phyloP scores from a whole-genome alignment of 306 rosid species.

The Cucumis hystrix region DNA sequence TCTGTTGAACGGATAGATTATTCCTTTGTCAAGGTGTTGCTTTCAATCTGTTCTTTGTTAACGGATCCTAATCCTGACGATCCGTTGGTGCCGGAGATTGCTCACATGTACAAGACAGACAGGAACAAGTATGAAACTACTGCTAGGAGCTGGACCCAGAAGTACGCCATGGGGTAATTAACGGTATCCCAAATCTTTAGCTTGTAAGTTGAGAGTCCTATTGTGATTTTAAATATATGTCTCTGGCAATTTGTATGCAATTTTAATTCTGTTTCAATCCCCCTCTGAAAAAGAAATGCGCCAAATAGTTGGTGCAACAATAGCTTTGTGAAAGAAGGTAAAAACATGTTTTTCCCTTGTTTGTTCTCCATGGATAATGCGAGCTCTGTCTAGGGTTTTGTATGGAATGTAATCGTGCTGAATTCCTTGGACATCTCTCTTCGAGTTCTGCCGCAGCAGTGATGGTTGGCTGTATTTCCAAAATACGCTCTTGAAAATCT shows the following conservation, averaged over 20 bases:
- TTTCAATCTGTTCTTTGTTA: constrained; percentile 54
- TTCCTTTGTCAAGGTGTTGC: constrained; percentile 31
- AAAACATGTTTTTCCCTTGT: background rate
- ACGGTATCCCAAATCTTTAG: background rate
- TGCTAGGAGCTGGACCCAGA: constrained; percentile 73
- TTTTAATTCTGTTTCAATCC: constrained; percentile 4
- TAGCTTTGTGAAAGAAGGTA: constrained; percentile 7
- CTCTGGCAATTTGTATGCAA: constrained; percentile 1
- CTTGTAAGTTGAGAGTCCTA: constrained; percentile 3
- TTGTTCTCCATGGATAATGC: background rate
- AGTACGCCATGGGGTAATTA: constrained; percentile 53
- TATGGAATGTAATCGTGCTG: background rate
- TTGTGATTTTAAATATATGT: background rate
- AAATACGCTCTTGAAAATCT: background rate
- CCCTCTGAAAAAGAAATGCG: background rate
- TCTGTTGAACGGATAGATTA: background rate
- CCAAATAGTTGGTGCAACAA: constrained; percentile 5
- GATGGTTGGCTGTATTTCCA: background rate
- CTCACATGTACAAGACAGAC: constrained; percentile 75
- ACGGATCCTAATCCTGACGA: constrained; percentile 67
- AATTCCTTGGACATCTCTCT: background rate
- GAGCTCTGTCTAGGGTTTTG: background rate
- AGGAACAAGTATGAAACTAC: constrained; percentile 56
- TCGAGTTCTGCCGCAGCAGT: background rate
- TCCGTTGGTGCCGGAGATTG: constrained; percentile 70